Evolutionary conservation across 345 rosid species (phyloP).

Genomic region (Gossypioides kirkii): DNA sequence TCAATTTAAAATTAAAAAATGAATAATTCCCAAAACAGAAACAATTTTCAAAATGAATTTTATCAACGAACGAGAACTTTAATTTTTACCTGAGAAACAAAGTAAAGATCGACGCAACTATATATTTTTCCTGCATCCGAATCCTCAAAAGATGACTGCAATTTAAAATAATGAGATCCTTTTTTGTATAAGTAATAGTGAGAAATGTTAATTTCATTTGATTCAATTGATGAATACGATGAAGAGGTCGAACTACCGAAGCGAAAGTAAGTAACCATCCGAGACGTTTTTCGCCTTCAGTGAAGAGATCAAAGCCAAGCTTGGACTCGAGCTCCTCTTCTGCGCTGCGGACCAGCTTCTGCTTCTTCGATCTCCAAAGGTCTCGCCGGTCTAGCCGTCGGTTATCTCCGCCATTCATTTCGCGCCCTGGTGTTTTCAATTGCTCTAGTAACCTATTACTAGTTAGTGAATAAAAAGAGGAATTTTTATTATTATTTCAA

Average conservation of each 20-base stretch:
- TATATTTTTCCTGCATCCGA: constrained; percentile 50
- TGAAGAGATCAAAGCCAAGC: constrained; percentile 82
- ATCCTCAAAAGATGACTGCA: constrained; percentile 87
- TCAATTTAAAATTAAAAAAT: neutral
- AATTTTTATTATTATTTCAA: neutral
- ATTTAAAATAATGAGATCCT: constrained; percentile 11
- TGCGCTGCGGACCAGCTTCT: constrained; percentile 53
- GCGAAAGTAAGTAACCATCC: constrained; percentile 90
- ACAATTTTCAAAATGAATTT: neutral
- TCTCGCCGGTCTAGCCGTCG: constrained; percentile 52
- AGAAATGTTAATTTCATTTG: neutral
- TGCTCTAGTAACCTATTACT: neutral
- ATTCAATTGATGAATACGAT: neutral
- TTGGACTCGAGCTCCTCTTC: constrained; percentile 85
- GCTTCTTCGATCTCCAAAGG: constrained; percentile 52
- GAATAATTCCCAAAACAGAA: neutral
- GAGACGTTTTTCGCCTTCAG: constrained; percentile 85
- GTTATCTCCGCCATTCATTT: constrained; percentile 12
- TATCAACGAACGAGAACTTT: neutral
- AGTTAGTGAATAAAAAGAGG: neutral
- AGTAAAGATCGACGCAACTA: constrained; percentile 85
- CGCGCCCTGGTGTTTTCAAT: neutral
- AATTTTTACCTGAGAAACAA: constrained; percentile 77
- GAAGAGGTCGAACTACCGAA: constrained; percentile 43
- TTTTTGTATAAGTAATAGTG: neutral